Conservation (phyloP, 148 eudicot genomes). For the Chenopodium formosanum region DNA sequence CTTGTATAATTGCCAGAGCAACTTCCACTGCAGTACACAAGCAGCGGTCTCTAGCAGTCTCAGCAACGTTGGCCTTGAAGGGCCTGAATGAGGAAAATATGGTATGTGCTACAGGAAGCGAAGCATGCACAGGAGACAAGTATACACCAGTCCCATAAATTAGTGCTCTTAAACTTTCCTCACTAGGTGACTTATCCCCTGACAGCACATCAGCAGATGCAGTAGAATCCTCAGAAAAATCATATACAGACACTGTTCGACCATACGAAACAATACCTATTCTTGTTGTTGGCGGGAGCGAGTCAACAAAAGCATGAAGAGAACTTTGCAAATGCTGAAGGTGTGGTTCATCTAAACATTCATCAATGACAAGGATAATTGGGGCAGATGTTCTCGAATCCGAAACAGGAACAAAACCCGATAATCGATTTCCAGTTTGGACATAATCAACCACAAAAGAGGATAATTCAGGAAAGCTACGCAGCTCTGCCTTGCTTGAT, state of each 20-base stretch:
- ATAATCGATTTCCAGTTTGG: conserved; percentile 61
- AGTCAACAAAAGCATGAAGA: conserved; percentile 88
- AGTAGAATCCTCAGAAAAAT: conserved; percentile 82
- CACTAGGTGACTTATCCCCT: conserved; percentile 69
- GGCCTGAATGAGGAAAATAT: conserved; percentile 82
- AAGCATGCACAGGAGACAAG: conserved; percentile 86
- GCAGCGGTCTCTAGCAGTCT: conserved; percentile 87
- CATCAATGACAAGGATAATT: conserved; percentile 77
- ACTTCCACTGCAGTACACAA: conserved; percentile 88
- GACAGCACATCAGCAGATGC: conserved; percentile 95
- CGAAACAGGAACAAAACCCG: conserved; percentile 80
- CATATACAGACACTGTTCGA: conserved; percentile 76
- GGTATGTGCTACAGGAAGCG: conserved; percentile 78
- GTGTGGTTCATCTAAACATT: conserved; percentile 79
- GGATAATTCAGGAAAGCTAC: conserved; percentile 67
- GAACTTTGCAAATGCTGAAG: conserved; percentile 94
- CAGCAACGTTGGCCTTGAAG: conserved; percentile 54
- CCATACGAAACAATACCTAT: conserved; percentile 88
- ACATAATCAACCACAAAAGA: conserved; percentile 78
- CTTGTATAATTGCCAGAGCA: conserved; percentile 80
- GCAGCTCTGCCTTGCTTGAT: conserved; percentile 77
- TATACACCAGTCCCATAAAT: conserved; percentile 86
- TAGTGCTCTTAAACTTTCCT: conserved; percentile 70
- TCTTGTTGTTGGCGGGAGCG: conserved; percentile 78
- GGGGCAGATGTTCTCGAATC: conserved; percentile 94